Evolutionary conservation across 495 filamentous ascomycete genomes (phyloP).

Genomic region (Cladorrhinum samala): DNA sequence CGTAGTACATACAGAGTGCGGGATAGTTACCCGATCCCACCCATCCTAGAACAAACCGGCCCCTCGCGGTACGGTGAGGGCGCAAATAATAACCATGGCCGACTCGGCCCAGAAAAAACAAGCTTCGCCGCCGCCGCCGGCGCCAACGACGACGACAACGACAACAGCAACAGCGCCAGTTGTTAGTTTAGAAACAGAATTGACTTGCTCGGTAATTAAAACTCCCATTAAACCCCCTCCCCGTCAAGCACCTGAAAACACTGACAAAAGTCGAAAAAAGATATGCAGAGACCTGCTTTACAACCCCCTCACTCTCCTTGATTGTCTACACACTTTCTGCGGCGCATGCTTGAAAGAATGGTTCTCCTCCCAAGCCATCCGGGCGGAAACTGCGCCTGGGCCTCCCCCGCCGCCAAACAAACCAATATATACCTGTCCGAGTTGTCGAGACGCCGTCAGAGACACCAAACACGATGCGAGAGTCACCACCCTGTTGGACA

Average conservation of each 20-base stretch:
- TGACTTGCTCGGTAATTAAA: conserved; percentile 88
- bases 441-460: conserved; percentile 79
- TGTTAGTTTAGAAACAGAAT: conserved; percentile 75
- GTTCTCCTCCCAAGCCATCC: conserved; percentile 62
- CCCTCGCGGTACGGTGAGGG: no score
- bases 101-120: background rate
- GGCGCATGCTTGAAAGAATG: conserved; percentile 90
- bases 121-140: no score
- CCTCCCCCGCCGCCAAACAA: conserved; percentile 40
- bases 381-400: conserved; percentile 35
- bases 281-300: conserved; percentile 96
- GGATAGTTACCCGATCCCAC: no score
- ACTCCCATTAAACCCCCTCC: background rate
- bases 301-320: conserved; percentile 90
- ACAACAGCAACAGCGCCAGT: conserved; percentile 13
- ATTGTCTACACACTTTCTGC: conserved; percentile 97
- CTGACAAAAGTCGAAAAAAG: no score
- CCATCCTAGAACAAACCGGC: no score
- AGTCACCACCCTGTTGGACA: conserved; percentile 75
- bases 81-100: background rate
- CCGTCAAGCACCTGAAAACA: no score
- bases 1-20: no score
- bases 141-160: no score
- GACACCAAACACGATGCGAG: conserved; percentile 79
- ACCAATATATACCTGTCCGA: conserved; percentile 76